Percentiles rank a stretch among this genome's conserved stretches.
These are phyloP conservation scores for Oxyria digyna DNA, from an alignment of 148 eudicot genomes.

Conservation along the genomic window DNA sequence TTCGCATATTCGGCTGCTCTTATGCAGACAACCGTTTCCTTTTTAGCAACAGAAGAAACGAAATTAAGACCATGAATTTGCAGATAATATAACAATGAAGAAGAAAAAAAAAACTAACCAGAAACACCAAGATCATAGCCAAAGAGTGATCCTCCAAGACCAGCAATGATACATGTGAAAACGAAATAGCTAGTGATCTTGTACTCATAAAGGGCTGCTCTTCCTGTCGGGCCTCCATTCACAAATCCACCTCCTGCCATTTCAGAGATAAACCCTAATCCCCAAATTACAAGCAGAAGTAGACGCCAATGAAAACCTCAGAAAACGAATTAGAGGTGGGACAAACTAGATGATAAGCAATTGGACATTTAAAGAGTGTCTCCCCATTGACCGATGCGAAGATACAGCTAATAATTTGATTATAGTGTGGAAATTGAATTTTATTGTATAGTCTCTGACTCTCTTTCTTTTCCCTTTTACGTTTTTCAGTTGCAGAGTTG, in stretches of 20 bases:
- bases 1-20: neutral
- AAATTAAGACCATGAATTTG: neutral
- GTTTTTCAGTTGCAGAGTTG: neutral
- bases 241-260: slow-evolving; percentile 70
- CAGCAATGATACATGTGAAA: slow-evolving; percentile 62
- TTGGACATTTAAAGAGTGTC: neutral
- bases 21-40: neutral
- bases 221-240: slow-evolving; percentile 16
- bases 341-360: neutral
- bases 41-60: neutral
- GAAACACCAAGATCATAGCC: slow-evolving; percentile 93
- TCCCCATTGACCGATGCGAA: neutral
- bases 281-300: neutral
- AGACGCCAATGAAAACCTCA: neutral
- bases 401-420: neutral
- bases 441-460: neutral
- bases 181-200: slow-evolving; percentile 55
- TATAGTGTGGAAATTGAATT: neutral
- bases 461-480: neutral
- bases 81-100: neutral
- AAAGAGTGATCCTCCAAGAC: slow-evolving; percentile 71
- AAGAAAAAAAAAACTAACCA: slow-evolving; percentile 26
- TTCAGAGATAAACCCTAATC: neutral
- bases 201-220: slow-evolving; percentile 55
- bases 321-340: neutral